Evolutionary conservation across 2,329 filamentous ascomycete genomes (phyloP).

Genomic region (Aspergillus intermedius): DNA sequence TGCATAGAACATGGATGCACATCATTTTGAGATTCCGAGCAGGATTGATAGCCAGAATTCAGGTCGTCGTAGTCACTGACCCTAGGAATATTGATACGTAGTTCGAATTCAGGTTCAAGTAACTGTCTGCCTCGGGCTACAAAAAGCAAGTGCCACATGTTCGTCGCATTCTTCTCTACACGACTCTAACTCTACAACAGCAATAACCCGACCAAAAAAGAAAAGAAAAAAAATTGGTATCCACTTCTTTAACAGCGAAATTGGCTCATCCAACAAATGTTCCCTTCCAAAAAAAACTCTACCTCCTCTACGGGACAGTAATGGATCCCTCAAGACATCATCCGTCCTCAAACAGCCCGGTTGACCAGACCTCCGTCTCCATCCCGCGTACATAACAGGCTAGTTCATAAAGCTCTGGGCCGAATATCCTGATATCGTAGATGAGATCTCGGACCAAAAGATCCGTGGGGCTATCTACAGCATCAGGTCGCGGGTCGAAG

Average conservation of each 20-base stretch:
- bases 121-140: too few species aligned
- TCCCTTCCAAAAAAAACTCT: conserved; percentile 4
- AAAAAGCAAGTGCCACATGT: too few species aligned
- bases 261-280: neutral
- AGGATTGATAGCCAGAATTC: too few species aligned
- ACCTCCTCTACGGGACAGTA: conserved; percentile 27
- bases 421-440: conserved; percentile 6
- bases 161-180: too few species aligned
- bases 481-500: conserved; percentile 1
- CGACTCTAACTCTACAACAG: too few species aligned
- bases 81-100: too few species aligned
- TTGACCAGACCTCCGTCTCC: neutral
- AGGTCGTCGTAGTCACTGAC: too few species aligned
- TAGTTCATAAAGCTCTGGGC: conserved; percentile 7
- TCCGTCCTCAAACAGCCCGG: conserved; percentile 4
- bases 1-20: too few species aligned
- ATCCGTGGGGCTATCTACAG: conserved; percentile 6
- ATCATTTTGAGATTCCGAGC: too few species aligned
- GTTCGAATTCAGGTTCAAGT: too few species aligned
- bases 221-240: too few species aligned
- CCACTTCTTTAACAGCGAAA: neutral
- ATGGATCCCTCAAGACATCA: conserved; percentile 12
- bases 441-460: neutral
- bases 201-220: too few species aligned
- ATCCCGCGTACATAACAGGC: conserved; percentile 2